Evolutionary conservation across 345 rosid genomes (phyloP).

Genomic region (Brassica juncea): DNA sequence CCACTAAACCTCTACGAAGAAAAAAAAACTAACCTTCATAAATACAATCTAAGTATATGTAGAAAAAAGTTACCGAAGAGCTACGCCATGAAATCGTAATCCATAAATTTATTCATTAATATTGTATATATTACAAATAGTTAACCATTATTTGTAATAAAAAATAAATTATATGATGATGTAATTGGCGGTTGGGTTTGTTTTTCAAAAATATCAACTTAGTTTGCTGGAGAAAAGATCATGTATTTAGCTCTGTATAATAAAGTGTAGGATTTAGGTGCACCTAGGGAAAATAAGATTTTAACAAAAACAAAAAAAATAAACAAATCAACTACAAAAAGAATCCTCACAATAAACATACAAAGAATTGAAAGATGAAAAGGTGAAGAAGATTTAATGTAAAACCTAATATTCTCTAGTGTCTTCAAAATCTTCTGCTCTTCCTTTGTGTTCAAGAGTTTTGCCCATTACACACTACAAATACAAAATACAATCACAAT

Average conservation of each 20-base stretch:
- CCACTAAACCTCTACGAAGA: background rate
- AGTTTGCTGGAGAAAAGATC: background rate
- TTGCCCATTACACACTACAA: conserved; percentile 39
- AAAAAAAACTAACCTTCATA: background rate
- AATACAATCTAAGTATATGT: background rate
- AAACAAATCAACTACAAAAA: conserved; percentile 37
- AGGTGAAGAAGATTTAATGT: conserved; percentile 35
- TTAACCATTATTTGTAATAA: background rate
- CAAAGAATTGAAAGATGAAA: conserved; percentile 40
- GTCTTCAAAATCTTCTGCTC: conserved; percentile 42
- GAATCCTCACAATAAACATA: conserved; percentile 38
- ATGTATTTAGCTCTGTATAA: background rate
- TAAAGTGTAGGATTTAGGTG: background rate
- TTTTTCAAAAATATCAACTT: background rate
- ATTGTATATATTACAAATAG: background rate
- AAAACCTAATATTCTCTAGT: conserved; percentile 34
- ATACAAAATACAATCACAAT: conserved; percentile 40
- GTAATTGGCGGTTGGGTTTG: background rate
- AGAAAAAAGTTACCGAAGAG: background rate
- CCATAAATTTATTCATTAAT: background rate
- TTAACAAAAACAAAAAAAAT: conserved; percentile 21
- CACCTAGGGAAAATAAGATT: conserved; percentile 7
- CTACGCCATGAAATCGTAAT: background rate
- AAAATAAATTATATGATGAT: background rate
- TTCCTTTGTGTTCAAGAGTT: conserved; percentile 35